A percentile compares a stretch with the other conserved stretches of the same genome.
Conservation (phyloP, 1,139 yeast genomes). For the Saccharomyces hybrid region DNA sequence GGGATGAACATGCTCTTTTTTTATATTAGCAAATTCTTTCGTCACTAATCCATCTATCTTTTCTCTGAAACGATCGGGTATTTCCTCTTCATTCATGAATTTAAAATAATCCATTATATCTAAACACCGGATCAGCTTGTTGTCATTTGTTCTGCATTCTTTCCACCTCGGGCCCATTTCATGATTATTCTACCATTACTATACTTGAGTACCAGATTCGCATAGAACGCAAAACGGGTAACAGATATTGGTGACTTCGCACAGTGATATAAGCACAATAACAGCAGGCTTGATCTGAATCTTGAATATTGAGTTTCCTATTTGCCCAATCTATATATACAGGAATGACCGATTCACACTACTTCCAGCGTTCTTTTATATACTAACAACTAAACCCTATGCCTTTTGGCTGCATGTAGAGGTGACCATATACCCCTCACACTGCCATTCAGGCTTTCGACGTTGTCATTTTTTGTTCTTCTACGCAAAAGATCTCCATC, state of each 20-base stretch:
- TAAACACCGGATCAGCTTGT: not conserved
- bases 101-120: not conserved
- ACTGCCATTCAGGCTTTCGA: constrained; percentile 68
- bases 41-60: constrained; percentile 10
- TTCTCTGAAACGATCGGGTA: not conserved
- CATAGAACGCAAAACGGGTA: not conserved
- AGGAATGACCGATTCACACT: not conserved
- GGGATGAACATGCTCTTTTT: constrained; percentile 13
- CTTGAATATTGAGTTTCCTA: not conserved
- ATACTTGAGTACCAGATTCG: too few relatives aligned
- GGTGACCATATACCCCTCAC: constrained; percentile 99
- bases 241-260: not conserved
- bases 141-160: constrained; percentile 34
- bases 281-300: not conserved
- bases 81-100: not conserved
- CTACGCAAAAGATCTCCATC: constrained; percentile 54
- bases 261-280: too few relatives aligned
- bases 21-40: constrained; percentile 8
- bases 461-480: constrained; percentile 60
- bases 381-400: constrained; percentile 42
- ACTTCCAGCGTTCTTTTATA: not conserved
- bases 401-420: constrained; percentile 68
- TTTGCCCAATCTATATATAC: not conserved
- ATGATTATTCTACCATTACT: not conserved
- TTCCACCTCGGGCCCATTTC: constrained; percentile 8